These are phyloP conservation scores for Rhizopus stolonifer DNA, from an alignment of 371 early-diverging fungal genomes.

Conservation along the genomic window DNA sequence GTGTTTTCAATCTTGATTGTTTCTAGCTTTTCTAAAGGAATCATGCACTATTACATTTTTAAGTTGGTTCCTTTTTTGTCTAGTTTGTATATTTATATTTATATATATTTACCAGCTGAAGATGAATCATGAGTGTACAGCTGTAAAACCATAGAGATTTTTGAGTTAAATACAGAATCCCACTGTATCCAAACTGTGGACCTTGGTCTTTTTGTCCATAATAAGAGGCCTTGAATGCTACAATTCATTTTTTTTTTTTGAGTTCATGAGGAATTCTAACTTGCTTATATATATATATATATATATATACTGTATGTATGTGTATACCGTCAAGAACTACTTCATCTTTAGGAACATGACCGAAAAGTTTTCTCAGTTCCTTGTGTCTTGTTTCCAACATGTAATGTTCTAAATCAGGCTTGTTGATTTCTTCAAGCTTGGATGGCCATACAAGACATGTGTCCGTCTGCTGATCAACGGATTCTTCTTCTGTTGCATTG, in stretches of 20 bases:
- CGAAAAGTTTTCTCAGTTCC: conserved; percentile 34
- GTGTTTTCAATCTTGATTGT: conserved; percentile 26
- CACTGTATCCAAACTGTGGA: conserved; percentile 33
- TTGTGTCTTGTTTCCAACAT: conserved; percentile 26
- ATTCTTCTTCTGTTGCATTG: conserved; percentile 17
- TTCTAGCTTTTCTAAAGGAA: conserved; percentile 36
- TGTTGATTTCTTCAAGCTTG: conserved; percentile 30
- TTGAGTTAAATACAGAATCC: conserved; percentile 36
- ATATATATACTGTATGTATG: background rate
- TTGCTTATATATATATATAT: background rate
- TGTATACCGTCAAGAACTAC: conserved; percentile 40
- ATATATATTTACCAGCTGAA: conserved; percentile 31
- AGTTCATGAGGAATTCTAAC: no score
- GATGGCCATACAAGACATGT: conserved; percentile 37
- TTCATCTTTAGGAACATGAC: conserved; percentile 32
- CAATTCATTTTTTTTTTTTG: background rate
- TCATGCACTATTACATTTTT: conserved; percentile 23
- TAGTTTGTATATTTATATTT: background rate
- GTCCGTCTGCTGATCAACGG: conserved; percentile 2
- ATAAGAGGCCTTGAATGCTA: conserved; percentile 33
- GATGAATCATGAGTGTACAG: conserved; percentile 37
- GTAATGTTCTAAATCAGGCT: conserved; percentile 28
- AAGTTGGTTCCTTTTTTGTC: no score
- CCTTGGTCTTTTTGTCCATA: background rate
- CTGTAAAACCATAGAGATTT: conserved; percentile 45